Evolutionary conservation across 2,329 filamentous ascomycete species (phyloP).

Genomic region (Colletotrichum destructivum): DNA sequence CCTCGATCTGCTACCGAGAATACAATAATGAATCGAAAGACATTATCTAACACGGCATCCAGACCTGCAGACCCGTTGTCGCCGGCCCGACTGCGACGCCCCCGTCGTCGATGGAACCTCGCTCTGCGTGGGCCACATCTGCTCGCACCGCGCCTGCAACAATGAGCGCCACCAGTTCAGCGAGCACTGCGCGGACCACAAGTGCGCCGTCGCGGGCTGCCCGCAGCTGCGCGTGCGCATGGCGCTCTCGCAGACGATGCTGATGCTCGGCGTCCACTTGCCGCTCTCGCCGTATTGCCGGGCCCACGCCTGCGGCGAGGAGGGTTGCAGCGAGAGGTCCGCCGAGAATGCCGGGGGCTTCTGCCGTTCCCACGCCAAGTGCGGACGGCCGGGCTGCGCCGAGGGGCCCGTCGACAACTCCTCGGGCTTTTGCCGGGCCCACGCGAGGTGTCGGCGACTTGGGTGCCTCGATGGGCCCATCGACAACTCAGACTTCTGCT

Average conservation of each 20-base stretch:
- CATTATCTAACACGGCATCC: background rate
- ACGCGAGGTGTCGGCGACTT: slow-evolving; percentile 32
- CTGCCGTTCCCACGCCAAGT: slow-evolving; percentile 33
- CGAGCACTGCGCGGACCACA: slow-evolving; percentile 46
- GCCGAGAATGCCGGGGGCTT: slow-evolving; percentile 11
- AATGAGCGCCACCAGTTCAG: slow-evolving; percentile 27
- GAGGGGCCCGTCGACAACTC: slow-evolving; percentile 4
- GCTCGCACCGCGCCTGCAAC: slow-evolving; percentile 45
- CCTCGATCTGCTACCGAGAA: background rate
- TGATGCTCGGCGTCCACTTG: slow-evolving; percentile 4
- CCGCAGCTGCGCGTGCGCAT: slow-evolving; percentile 28
- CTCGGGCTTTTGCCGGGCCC: slow-evolving; percentile 27
- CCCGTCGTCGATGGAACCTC: slow-evolving; percentile 30
- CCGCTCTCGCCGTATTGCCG: slow-evolving; percentile 34
- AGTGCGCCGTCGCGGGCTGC: slow-evolving; percentile 45
- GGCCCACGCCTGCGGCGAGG: slow-evolving; percentile 34
- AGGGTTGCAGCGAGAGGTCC: slow-evolving; percentile 20
- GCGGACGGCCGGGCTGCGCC: slow-evolving; percentile 28
- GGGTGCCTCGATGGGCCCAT: slow-evolving; percentile 17
- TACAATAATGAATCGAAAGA: background rate
- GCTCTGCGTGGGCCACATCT: slow-evolving; percentile 46
- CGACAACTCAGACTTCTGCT: slow-evolving; percentile 26
- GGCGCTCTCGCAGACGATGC: slow-evolving; percentile 3
- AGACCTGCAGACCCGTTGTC: slow-evolving; percentile 36
- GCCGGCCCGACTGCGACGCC: slow-evolving; percentile 27